Evolutionary conservation across 2,329 filamentous ascomycete genomes (phyloP), one percentile per base, ranked within the genome.

Genomic region (Alternaria arborescens): DNA sequence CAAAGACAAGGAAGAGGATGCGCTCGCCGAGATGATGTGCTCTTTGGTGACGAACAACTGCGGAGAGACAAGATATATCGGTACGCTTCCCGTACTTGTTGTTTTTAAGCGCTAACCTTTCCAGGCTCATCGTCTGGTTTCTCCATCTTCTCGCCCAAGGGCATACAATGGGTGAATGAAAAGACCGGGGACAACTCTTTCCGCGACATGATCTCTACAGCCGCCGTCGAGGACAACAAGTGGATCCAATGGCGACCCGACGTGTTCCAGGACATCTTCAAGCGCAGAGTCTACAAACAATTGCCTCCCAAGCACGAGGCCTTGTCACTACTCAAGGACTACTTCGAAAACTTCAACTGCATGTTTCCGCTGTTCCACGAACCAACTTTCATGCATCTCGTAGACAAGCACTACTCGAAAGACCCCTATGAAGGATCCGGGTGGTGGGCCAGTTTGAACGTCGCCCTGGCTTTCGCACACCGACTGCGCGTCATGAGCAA

Each of bases 231-330:
- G 70, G 93, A 97, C 72, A 92, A 95, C 79, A 97, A 97, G 76
- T 97, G 93, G 91, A 93, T 92, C 71, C 92, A 95, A 71, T 98
- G 95, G 95, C 97, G 97, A 74, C 94, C 94, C n/a, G 94, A 98
- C 76, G 90, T 98, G 24, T 98, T 98, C 78, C 88, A 91, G 51
- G 94, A 98, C 76, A 87, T 99, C 20, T 98, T 98, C 80, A 88
- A 89, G 54, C 89, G 94, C 38, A 89, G 90, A 16, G 86, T 97
- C 28, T 97, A 94, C 83, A 90, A 91, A 62, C 90, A 89, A 16
- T 80, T 98, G 32, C 95, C 95, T 3, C 84, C 91, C 0, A 96
- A 96, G 78, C 85, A 89, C n/a, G 94, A 97, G 80, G 92, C 93
- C 0, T 79, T 96, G 62, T 96, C 93, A 1, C 82, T 98, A 38